These are phyloP conservation scores for Chaetomiaceae sp. DNA, from an alignment of 2,329 filamentous ascomycete species.

Conservation along the genomic window DNA sequence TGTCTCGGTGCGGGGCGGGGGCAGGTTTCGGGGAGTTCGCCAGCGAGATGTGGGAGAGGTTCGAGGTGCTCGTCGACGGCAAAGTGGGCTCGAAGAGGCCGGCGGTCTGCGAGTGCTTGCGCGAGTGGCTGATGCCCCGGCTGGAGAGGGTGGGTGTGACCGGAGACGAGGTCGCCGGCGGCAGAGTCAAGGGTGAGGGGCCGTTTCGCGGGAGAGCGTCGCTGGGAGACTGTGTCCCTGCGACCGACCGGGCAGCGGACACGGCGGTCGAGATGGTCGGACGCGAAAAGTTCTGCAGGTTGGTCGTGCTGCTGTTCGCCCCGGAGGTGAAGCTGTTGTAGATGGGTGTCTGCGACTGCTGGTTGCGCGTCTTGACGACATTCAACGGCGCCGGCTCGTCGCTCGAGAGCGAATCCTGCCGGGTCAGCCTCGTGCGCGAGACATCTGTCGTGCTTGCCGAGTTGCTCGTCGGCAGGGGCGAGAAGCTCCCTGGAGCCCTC, in stretches of 20 bases:
- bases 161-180: conserved; percentile 35
- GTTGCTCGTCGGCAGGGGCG: conserved; percentile 41
- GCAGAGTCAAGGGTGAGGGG: conserved; percentile 41
- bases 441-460: conserved; percentile 23
- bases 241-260: conserved; percentile 26
- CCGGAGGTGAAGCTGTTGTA: conserved; percentile 44
- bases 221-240: conserved; percentile 28
- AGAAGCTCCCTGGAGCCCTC: conserved; percentile 53
- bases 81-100: conserved; percentile 73
- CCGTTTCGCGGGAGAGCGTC: conserved; percentile 31
- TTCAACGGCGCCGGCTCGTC: conserved; percentile 42
- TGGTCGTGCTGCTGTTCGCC: conserved; percentile 44
- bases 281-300: conserved; percentile 56
- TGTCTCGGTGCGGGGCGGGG: conserved; percentile 32
- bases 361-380: conserved; percentile 44
- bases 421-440: conserved; percentile 37
- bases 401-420: conserved; percentile 44
- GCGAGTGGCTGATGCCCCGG: conserved; percentile 43
- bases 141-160: conserved; percentile 31
- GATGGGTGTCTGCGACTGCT: conserved; percentile 41
- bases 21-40: conserved; percentile 41
- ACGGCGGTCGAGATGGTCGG: conserved; percentile 36
- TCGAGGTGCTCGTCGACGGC: conserved; percentile 57
- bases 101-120: conserved; percentile 68
- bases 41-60: conserved; percentile 48